Base-by-base conservation (phyloP, 805 yeast species). In the Metschnikowia lunata region DNA sequence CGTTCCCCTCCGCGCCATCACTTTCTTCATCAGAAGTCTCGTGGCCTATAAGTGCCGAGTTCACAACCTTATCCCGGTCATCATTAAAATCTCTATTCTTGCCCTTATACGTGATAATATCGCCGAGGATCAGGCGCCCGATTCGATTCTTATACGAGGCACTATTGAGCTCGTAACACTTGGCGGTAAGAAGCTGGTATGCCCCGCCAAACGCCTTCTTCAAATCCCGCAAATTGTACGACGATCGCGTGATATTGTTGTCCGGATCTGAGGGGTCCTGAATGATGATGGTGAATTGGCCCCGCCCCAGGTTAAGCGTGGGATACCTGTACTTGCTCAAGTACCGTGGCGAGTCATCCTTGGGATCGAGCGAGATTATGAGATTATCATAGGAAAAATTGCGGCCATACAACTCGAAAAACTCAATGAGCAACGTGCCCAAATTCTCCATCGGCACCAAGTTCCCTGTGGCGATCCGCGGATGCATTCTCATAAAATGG, bases 191-290 rank as follows among this genome's bases (percentile, higher is more conserved):
- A 42, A 88, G 60, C 57, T 86, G 93, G 66, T 74, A 89, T 0
- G 97, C 96, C 34, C 96, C 96, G 13, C 83, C 82, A 67, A 91
- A 89, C 0, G 96, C 88, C 54, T 88, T 82, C 58, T 85, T 87
- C 45, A 91, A 75, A 55, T 83, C 87, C 32, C 88, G 66, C 34
- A 88, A 68, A 60, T 89, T 89, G 67, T 81, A 88, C 1, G 95
- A 82, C 5, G 96, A 87, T 53, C 96, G 72, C 37, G 93, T 81
- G 38, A 91, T 83, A 60, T 91, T 91, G 58, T 91, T 91, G n/a
- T 69, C 51, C 2, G 81, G 69, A 57, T 90, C 97, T 39, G 84
- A 82, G 1, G 98, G 98, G 59, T 91, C 98, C 62, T 85, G 91
- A 28, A 91, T 85, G 1, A 88, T 83, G 33, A 89, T 63, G 1